These are phyloP conservation scores for Penicillium egyptiacum DNA, from an alignment of 495 filamentous ascomycete species.

Conservation along the genomic window DNA sequence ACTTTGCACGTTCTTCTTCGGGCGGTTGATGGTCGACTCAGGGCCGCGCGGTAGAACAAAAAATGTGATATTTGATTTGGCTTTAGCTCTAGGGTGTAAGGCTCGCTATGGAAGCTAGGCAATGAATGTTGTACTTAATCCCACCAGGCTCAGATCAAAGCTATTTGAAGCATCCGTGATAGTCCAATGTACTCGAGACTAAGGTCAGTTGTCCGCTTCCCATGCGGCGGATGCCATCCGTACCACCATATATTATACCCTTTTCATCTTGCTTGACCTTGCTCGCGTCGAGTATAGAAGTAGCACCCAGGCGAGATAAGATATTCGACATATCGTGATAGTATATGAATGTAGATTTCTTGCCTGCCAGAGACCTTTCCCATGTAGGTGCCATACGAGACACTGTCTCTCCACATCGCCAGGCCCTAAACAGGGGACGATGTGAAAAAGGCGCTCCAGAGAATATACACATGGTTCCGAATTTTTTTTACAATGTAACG, in stretches of 20 bases:
- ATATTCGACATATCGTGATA: background rate
- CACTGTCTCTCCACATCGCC: background rate
- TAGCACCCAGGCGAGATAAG: background rate
- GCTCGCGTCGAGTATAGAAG: background rate
- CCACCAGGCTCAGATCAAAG: background rate
- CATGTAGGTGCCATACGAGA: background rate
- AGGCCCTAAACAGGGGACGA: background rate
- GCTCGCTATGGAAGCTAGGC: background rate
- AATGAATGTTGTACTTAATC: background rate
- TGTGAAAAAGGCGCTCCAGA: background rate
- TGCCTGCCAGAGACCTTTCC: background rate
- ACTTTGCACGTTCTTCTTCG: constrained; percentile 40
- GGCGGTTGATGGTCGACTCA: constrained; percentile 25
- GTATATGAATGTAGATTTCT: background rate
- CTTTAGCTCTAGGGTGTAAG: background rate
- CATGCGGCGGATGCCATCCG: background rate
- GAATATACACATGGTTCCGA: background rate
- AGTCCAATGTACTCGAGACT: background rate
- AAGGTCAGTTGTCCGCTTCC: background rate
- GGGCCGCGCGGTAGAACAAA: constrained; percentile 16
- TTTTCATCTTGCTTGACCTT: background rate
- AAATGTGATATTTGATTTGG: background rate
- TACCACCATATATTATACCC: background rate
- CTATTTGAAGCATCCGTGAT: background rate
- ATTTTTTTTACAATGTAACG: background rate